These are phyloP conservation scores for Eragrostis tef DNA, from an alignment of 202 grass and related monocot genomes.

Conservation along the genomic window DNA sequence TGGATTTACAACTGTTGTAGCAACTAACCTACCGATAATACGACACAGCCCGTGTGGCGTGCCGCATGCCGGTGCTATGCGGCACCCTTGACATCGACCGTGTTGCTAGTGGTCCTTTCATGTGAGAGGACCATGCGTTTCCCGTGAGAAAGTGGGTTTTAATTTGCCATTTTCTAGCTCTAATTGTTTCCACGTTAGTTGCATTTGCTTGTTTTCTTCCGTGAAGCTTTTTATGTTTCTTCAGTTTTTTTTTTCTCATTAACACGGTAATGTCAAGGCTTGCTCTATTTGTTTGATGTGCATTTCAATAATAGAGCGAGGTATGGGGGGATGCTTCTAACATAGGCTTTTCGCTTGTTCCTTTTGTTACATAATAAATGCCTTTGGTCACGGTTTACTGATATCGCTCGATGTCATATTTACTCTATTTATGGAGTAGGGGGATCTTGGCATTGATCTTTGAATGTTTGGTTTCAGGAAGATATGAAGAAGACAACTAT, in stretches of 20 bases:
- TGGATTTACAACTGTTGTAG: background rate
- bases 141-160: background rate
- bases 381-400: background rate
- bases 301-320: background rate
- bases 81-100: background rate
- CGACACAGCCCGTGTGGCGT: background rate
- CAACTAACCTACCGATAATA: background rate
- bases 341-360: background rate
- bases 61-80: no score
- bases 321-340: background rate
- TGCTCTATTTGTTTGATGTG: background rate
- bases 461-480: conserved; percentile 60
- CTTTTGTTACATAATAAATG: background rate
- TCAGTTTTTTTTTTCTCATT: background rate
- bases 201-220: background rate
- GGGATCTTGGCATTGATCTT: background rate
- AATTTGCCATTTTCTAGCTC: background rate
- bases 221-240: background rate
- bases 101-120: background rate
- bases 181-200: background rate
- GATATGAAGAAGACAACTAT: conserved; percentile 99
- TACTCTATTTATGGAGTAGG: background rate
- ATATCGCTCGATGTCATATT: conserved; percentile 7
- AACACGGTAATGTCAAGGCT: background rate
- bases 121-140: background rate